phyloP scores from a whole-genome alignment of 2,329 filamentous ascomycete species.

The Colletotrichum chrysophilum region DNA sequence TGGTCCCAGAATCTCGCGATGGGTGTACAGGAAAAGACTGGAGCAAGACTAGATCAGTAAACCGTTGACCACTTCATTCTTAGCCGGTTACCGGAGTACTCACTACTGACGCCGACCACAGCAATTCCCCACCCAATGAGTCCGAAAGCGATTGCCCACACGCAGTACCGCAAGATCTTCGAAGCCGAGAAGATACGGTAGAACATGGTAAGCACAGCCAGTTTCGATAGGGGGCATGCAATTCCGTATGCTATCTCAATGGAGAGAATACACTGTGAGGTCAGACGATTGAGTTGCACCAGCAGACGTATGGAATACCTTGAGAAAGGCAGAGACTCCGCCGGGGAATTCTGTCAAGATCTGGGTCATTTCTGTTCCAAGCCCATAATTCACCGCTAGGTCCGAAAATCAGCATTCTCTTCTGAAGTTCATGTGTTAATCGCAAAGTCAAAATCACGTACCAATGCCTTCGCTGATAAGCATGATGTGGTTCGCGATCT shows the following conservation, averaged over 20 bases:
- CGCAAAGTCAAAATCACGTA: not conserved
- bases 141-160: not conserved
- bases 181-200: constrained; percentile 5
- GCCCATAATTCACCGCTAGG: not conserved
- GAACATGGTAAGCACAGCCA: not conserved
- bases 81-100: not conserved
- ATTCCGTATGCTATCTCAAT: not conserved
- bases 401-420: not conserved
- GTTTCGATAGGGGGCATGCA: not conserved
- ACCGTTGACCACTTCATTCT: not conserved
- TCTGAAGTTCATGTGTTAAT: not conserved
- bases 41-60: not conserved
- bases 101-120: not conserved
- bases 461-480: not conserved
- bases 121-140: not conserved
- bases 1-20: not conserved
- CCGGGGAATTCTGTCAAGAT: not conserved
- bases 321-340: not conserved
- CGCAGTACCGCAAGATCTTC: not conserved
- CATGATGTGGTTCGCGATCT: not conserved
- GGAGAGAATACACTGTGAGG: not conserved
- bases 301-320: not conserved
- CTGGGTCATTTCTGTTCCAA: not conserved
- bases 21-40: not conserved
- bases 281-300: not conserved